Evolutionary conservation across 2,329 filamentous ascomycete genomes (phyloP).

Genomic region (Chaetomium sp.): DNA sequence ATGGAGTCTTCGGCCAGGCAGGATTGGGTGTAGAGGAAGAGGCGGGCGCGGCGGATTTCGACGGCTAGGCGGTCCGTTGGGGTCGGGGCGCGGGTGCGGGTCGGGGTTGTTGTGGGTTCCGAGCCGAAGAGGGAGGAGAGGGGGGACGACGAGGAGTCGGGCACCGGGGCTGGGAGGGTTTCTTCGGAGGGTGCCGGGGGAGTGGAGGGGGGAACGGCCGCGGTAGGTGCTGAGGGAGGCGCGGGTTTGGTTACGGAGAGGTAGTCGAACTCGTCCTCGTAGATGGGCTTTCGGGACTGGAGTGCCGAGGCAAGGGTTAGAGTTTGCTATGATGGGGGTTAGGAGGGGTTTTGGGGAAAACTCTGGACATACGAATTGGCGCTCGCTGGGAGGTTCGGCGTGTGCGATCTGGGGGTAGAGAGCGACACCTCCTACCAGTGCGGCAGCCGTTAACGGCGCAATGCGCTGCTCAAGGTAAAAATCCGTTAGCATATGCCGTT

Average conservation of each 20-base stretch:
- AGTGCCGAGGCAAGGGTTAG: background rate
- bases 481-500: slow-evolving; percentile 8
- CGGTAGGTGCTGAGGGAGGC: slow-evolving; percentile 19
- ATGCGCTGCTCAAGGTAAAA: slow-evolving; percentile 36
- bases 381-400: slow-evolving; percentile 43
- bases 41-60: slow-evolving; percentile 71
- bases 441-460: slow-evolving; percentile 48
- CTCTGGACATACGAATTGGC: slow-evolving; percentile 18
- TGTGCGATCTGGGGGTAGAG: slow-evolving; percentile 42
- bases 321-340: background rate
- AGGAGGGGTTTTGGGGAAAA: background rate
- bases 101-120: slow-evolving; percentile 22
- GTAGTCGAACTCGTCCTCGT: slow-evolving; percentile 62
- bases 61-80: slow-evolving; percentile 84
- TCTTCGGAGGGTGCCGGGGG: slow-evolving; percentile 22
- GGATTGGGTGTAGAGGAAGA: slow-evolving; percentile 73
- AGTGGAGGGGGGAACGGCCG: slow-evolving; percentile 19
- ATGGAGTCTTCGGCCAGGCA: slow-evolving; percentile 71
- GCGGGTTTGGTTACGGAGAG: slow-evolving; percentile 31
- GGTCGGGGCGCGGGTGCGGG: slow-evolving; percentile 47
- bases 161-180: slow-evolving; percentile 11
- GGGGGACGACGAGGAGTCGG: background rate
- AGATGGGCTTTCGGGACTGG: slow-evolving; percentile 65
- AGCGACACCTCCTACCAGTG: slow-evolving; percentile 43
- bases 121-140: slow-evolving; percentile 13